Percentiles rank a stretch among this genome's conserved stretches.
These are phyloP conservation scores for Symbiodinium pilosum DNA, from an alignment of 73 alveolate species.

Conservation along the genomic window DNA sequence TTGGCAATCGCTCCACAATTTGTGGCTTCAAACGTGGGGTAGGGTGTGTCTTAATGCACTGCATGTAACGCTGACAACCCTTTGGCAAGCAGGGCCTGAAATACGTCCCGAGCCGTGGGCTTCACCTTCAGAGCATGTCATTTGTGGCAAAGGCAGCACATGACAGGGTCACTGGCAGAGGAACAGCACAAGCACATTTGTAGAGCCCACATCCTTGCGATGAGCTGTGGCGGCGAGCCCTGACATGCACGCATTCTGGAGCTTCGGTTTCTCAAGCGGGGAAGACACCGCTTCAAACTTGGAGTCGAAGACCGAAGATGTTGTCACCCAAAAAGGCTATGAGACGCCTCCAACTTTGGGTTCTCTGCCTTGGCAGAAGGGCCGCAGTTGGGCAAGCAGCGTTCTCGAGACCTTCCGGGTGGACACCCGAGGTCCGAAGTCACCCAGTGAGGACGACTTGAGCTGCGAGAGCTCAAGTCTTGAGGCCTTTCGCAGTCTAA, in stretches of 20 bases:
- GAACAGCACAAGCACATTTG: too few species aligned
- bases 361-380: background rate
- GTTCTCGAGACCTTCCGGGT: constrained; percentile 43
- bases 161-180: too few species aligned
- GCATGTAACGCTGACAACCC: too few species aligned
- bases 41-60: too few species aligned
- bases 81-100: too few species aligned
- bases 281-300: background rate
- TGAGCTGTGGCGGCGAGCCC: background rate
- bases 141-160: too few species aligned
- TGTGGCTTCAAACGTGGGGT: too few species aligned
- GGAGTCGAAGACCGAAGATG: background rate
- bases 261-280: constrained; percentile 26
- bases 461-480: constrained; percentile 5
- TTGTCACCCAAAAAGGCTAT: background rate
- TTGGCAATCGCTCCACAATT: too few species aligned
- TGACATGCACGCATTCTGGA: constrained; percentile 1
- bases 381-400: constrained; percentile 31
- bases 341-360: background rate
- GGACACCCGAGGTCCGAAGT: background rate
- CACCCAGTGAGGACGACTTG: background rate
- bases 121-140: too few species aligned
- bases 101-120: too few species aligned
- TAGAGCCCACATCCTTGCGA: too few species aligned
- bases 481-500: constrained; percentile 57